These are phyloP conservation scores for Lagenaria siceraria DNA, from an alignment of 306 rosid genomes.

Conservation along the genomic window DNA sequence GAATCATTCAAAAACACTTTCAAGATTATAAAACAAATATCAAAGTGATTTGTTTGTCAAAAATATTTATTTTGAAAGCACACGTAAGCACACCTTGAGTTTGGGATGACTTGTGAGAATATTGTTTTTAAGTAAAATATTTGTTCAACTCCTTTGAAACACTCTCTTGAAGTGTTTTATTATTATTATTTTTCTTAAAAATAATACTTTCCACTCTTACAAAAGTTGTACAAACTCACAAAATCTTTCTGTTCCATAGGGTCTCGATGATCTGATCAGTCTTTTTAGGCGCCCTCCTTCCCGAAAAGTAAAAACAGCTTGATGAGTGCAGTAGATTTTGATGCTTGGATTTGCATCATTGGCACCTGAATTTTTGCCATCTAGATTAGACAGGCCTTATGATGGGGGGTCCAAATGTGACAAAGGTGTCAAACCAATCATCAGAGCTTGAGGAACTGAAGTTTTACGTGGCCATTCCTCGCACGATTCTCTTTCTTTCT, in stretches of 20 bases:
- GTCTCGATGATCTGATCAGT: conserved; percentile 93
- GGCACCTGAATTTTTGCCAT: not conserved
- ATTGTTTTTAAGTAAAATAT: not conserved
- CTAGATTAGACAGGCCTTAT: conserved; percentile 14
- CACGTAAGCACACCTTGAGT: not conserved
- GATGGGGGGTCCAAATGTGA: not conserved
- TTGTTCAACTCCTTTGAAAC: not conserved
- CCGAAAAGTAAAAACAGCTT: conserved; percentile 85
- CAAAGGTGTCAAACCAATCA: conserved; percentile 8
- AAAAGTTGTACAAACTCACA: not conserved
- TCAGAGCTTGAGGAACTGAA: not conserved
- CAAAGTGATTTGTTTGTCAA: not conserved
- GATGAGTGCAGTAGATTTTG: conserved; percentile 11
- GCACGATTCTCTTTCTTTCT: not conserved
- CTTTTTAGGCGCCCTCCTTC: conserved; percentile 92
- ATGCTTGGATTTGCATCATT: conserved; percentile 4
- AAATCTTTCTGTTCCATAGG: conserved; percentile 31
- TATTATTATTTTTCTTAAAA: too few species aligned
- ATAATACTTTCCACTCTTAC: not conserved
- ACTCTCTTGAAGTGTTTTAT: not conserved
- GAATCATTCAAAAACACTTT: not conserved
- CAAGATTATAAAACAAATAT: not conserved
- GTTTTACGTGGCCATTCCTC: not conserved
- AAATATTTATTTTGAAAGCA: not conserved
- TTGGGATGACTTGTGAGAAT: not conserved